phyloP scores from a whole-genome alignment of 352 stramenopile genomes.

The Phytophthora idaei region DNA sequence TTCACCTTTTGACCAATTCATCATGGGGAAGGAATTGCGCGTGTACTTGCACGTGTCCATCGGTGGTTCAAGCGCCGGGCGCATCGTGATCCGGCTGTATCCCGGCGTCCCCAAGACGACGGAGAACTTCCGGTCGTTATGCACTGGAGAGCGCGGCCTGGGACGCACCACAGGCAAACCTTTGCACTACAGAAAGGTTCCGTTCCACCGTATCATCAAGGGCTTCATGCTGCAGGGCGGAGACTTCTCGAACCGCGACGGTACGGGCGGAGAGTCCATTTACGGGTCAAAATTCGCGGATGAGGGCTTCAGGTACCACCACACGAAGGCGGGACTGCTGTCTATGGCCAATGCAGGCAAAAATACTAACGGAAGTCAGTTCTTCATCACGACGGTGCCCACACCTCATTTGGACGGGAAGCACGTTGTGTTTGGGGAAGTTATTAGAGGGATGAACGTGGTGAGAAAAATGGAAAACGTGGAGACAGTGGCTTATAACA shows the following conservation, averaged over 20 bases:
- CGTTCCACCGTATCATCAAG: conserved; percentile 88
- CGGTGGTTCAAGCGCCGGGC: conserved; percentile 69
- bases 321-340: conserved; percentile 92
- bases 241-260: conserved; percentile 80
- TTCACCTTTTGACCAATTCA: neutral
- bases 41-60: conserved; percentile 88
- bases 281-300: conserved; percentile 88
- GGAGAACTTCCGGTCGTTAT: conserved; percentile 69
- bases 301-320: conserved; percentile 95
- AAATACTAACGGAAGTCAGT: conserved; percentile 83
- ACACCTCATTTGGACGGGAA: conserved; percentile 98
- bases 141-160: conserved; percentile 74
- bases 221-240: conserved; percentile 88
- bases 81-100: conserved; percentile 74
- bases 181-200: conserved; percentile 68
- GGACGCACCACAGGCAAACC: conserved; percentile 61
- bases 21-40: conserved; percentile 25
- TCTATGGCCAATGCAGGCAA: conserved; percentile 94
- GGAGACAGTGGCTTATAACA: conserved; percentile 82
- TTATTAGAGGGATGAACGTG: conserved; percentile 78
- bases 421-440: conserved; percentile 99
- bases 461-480: conserved; percentile 92
- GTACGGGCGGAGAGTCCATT: conserved; percentile 86
- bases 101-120: conserved; percentile 56
- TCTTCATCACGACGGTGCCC: conserved; percentile 84